phyloP scores from a whole-genome alignment of 371 early-diverging fungal genomes.

The Dichotomocladium elegans region DNA sequence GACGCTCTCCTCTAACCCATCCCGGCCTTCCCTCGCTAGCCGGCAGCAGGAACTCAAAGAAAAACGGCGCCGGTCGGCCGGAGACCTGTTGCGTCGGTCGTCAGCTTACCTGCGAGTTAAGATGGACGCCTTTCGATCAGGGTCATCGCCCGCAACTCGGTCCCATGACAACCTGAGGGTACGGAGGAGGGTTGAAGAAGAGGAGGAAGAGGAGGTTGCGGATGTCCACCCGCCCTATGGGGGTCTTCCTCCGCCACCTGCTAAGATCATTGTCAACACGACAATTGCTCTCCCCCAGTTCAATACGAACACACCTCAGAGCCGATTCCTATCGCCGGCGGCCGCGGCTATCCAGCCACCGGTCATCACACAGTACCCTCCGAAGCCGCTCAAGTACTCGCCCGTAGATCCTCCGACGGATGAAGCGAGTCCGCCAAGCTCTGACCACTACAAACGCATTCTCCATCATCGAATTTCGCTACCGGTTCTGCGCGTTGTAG shows the following conservation, averaged over 20 bases:
- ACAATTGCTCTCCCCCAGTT: constrained; percentile 30
- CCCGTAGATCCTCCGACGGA: constrained; percentile 30
- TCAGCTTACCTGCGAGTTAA: constrained; percentile 42
- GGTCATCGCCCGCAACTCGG: constrained; percentile 14
- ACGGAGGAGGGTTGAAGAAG: too few relatives aligned
- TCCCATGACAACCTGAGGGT: constrained; percentile 11
- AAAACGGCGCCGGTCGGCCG: constrained; percentile 28
- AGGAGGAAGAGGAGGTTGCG: not conserved
- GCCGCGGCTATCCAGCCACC: constrained; percentile 22
- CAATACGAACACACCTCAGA: not conserved
- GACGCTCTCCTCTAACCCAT: not conserved
- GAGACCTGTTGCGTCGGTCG: constrained; percentile 37
- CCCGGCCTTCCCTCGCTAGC: too few relatives aligned
- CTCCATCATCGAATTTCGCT: constrained; percentile 16
- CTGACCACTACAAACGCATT: not conserved
- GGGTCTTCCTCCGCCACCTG: constrained; percentile 19
- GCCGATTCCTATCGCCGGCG: constrained; percentile 4
- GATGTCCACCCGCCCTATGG: not conserved
- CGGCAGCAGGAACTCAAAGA: not conserved
- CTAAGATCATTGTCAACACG: constrained; percentile 38
- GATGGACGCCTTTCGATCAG: constrained; percentile 26
- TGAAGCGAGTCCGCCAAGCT: not conserved
- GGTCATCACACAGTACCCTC: constrained; percentile 42
- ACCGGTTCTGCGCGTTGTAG: constrained; percentile 3
- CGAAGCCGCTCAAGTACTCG: constrained; percentile 41